Percentiles rank a stretch among this genome's conserved stretches.
These are phyloP conservation scores for Lindgomyces ingoldianus DNA, from an alignment of 495 filamentous ascomycete species.

Conservation along the genomic window DNA sequence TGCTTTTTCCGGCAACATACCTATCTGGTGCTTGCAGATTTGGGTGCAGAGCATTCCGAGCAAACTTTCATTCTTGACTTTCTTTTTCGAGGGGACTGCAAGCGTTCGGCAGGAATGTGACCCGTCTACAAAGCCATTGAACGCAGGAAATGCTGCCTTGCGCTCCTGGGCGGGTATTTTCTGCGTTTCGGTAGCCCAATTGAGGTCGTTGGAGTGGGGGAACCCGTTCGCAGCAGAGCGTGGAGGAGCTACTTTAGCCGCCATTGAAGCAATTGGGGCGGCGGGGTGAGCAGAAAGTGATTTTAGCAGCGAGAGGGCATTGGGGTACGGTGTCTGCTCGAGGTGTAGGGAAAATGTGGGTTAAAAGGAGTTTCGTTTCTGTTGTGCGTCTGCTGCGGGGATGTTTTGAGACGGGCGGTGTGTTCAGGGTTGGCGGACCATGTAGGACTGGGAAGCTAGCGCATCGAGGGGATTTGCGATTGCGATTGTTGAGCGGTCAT, in stretches of 20 bases:
- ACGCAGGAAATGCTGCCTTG: neutral
- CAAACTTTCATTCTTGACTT: constrained; percentile 34
- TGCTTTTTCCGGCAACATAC: constrained; percentile 12
- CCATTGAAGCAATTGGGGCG: constrained; percentile 6
- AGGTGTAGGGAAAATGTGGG: neutral
- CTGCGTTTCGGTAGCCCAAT: constrained; percentile 14
- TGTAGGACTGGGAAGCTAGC: neutral
- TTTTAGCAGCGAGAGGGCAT: constrained; percentile 10
- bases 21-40: constrained; percentile 41
- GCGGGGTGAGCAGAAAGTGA: neutral
- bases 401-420: constrained; percentile 19
- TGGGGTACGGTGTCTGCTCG: neutral
- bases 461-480: neutral
- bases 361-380: constrained; percentile 6
- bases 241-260: constrained; percentile 5
- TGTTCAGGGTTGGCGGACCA: constrained; percentile 11
- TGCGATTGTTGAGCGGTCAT: neutral
- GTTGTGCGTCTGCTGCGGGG: constrained; percentile 15
- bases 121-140: neutral
- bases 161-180: neutral
- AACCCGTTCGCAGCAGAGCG: constrained; percentile 13
- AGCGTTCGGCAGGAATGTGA: neutral
- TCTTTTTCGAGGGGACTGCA: neutral
- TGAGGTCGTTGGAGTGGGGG: constrained; percentile 1
- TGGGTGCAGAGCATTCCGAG: constrained; percentile 28